Evolutionary conservation across 768 basidiomycete genomes (phyloP).

Genomic region (Kwoniella dejecticola): DNA sequence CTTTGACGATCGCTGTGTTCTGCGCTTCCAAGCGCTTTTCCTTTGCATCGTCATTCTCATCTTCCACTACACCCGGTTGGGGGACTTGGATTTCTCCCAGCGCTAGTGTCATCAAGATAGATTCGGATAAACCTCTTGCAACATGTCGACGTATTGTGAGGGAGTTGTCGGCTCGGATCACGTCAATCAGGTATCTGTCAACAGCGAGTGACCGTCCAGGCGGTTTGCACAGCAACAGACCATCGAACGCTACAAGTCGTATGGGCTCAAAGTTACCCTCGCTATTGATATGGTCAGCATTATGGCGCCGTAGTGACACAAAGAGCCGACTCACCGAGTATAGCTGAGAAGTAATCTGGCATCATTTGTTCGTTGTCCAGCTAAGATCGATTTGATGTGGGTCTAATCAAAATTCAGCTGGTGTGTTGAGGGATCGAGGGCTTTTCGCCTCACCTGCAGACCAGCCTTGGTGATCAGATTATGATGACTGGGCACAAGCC

Average conservation of each 20-base stretch:
- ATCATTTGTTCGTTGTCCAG: conserved; percentile 39
- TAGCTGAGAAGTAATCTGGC: conserved; percentile 71
- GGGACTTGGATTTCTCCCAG: conserved; percentile 76
- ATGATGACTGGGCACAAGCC: conserved; percentile 88
- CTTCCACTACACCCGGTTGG: conserved; percentile 54
- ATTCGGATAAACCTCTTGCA: conserved; percentile 79
- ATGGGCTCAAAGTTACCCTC: conserved; percentile 94
- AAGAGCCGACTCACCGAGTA: conserved; percentile 66
- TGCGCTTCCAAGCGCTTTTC: conserved; percentile 69
- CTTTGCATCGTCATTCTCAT: conserved; percentile 61
- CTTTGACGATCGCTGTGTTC: conserved; percentile 69
- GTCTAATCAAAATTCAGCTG: conserved; percentile 15
- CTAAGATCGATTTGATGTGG: conserved; percentile 31
- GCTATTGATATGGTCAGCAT: conserved; percentile 57
- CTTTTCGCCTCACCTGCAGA: conserved; percentile 68
- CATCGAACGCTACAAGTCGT: conserved; percentile 90
- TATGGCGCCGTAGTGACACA: neutral
- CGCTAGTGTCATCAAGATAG: conserved; percentile 78
- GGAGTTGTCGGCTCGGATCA: conserved; percentile 83
- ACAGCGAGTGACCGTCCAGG: conserved; percentile 79
- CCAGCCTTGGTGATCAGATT: conserved; percentile 90
- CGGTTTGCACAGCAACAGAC: conserved; percentile 74
- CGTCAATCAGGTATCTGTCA: conserved; percentile 82
- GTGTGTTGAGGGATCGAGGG: neutral
- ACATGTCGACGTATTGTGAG: conserved; percentile 81